Percentiles rank a stretch among this genome's conserved stretches.
These are phyloP conservation scores for Forsythia viridissima DNA, from an alignment of 257 asterid species.

Conservation along the genomic window DNA sequence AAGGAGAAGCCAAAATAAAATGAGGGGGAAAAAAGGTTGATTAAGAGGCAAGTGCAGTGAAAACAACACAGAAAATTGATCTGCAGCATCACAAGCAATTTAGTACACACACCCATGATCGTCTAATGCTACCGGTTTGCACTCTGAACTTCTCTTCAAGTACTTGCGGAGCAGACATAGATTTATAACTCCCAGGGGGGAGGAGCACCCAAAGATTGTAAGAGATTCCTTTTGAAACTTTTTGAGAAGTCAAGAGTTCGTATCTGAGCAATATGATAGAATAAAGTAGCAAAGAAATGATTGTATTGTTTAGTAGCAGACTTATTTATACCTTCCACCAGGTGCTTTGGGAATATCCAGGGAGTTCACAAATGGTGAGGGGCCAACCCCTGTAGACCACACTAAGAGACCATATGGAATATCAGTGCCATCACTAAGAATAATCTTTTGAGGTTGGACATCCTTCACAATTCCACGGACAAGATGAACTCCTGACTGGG, in stretches of 20 bases:
- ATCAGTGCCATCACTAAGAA: conserved; percentile 74
- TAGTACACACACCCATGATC: not conserved
- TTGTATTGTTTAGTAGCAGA: not conserved
- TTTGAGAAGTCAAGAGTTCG: not conserved
- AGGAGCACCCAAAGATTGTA: not conserved
- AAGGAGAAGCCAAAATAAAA: not conserved
- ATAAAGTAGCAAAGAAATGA: conserved; percentile 3
- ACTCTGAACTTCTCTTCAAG: conserved; percentile 8
- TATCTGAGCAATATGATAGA: conserved; percentile 1
- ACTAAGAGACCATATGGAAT: conserved; percentile 96
- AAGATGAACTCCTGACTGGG: conserved; percentile 95
- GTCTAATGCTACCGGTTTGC: not conserved
- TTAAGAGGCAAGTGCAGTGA: not conserved
- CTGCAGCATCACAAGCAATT: not conserved
- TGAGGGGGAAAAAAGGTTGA: not conserved
- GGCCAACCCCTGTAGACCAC: conserved; percentile 99
- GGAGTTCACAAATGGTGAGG: conserved; percentile 71
- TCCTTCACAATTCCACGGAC: conserved; percentile 89
- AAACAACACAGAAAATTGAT: not conserved
- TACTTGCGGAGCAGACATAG: not conserved
- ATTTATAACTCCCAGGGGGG: not conserved
- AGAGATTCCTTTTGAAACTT: not conserved
- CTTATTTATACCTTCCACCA: conserved; percentile 72
- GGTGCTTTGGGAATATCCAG: conserved; percentile 83
- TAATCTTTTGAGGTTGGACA: conserved; percentile 74